Evolutionary conservation across 2,329 filamentous ascomycete species (phyloP), one percentile per base, ranked within the genome.

Genomic region (Alternaria brassicicola): DNA sequence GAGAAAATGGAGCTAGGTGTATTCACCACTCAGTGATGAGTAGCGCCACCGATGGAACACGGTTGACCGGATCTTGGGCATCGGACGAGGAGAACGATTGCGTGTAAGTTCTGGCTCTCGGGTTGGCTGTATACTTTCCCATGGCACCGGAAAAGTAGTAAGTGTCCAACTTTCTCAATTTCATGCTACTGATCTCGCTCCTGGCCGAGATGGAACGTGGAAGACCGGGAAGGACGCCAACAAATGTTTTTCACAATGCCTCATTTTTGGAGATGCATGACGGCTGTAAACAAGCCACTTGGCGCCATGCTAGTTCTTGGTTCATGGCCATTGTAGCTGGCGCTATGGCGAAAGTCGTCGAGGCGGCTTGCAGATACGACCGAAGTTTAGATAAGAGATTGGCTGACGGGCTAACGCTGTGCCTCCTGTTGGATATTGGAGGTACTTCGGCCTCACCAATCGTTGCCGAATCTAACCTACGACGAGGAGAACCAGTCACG

Each of bases 371-470:
- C 51, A 61, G 36, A 55, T 52, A 50, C 46, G 61, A 53, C 41
- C 49, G 39, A 45, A 42, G 30, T 30, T 23, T 30, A 31, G 17
- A 48, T n/a, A n/a, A 45, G 17, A 52, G 47, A 54, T 51, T 55
- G 46, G 57, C 51, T 55, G 55, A 55, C 63, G 56, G 63, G 63
- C 39, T 65, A 65, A 63, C 62, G 31, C 51, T 60, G 51, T 51
- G 42, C 58, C 38, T 45, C 41, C 35, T 8, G 26, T 35, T 35
- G 28, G 41, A 33, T 13, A 42, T 23, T 48, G 49, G 42, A 35
- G 50, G 17, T 43, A 49, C 43, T 35, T 45, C 25, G 21, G 10
- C 12, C n/a, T 31, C 48, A 43, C 21, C 19, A 10, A 23, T 55
- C n/a, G 25, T 23, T 28, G 2, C 25, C 7, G 15, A 12, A 25